Base-by-base conservation (phyloP, 176 grass and related monocot species). In the Saccharum officinarum region DNA sequence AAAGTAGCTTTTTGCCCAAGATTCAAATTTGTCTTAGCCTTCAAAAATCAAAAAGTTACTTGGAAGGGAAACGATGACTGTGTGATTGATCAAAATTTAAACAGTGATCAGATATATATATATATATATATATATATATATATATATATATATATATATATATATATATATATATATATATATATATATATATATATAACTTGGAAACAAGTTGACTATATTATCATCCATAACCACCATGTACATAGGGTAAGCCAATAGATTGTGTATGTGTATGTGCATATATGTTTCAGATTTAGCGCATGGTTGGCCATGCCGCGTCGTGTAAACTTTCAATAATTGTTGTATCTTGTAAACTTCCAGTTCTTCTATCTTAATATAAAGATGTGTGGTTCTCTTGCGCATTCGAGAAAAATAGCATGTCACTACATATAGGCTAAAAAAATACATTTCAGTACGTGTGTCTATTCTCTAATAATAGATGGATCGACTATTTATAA, bases 21-120 rank as follows among this genome's bases (percentile, higher is more conserved):
- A 44, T 18, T 47, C 26, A 18, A 67, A 50, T 67, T 75, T 84
- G 71, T 49, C 71, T 0, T 28, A 66, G 42, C 71, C 71, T 84
- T 67, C 13, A 52, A 10, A 69, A 81, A 39, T 81, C 7, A 69
- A 81, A 80, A 81, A 2, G 33, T 55, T 25, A 17, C 65, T 39
- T 55, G 23, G 65, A 37, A 65, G 15, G 52, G 22, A 55, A 5
- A 18, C 33, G 8, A 28, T 8, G 26, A 75, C 16, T 7, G 9
- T 36, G 34, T 50, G 28, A 36, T 20, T 26, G 14, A 50, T 37
- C 55, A 59, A 59, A 55, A 18, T 18, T 54, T 7, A 54, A 20
- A 75, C 26, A 3, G 26, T 52, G 46, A 75, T 36, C 46, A 50
- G 44, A 50, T 4, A 55, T 20, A 45, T 45, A 3, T 15, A 15